Evolutionary conservation across 2,329 filamentous ascomycete genomes (phyloP), one percentile per base, ranked within the genome.

Genomic region (Fusarium sp.): DNA sequence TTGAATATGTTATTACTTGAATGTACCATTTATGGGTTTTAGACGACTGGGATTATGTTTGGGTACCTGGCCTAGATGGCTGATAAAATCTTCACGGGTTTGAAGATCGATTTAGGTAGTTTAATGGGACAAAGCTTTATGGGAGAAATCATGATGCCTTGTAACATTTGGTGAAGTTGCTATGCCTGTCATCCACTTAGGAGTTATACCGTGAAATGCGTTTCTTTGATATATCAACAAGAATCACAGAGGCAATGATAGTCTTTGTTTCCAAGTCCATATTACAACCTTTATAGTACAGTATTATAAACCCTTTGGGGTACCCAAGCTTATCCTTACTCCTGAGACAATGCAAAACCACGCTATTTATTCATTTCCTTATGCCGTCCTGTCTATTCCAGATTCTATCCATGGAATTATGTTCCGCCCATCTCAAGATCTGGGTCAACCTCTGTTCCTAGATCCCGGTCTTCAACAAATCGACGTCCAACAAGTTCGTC

Each of bases 401-500:
- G 16, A 30, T 38, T 51, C 26, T 16, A 42, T 42, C 30, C 28
- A 22, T 50, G 30, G 22, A 36, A 33, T 60, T 53, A 74, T 44
- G 64, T 60, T 16, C 75, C 78, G 26, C 73, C 78, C 82, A 85
- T 85, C 59, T 81, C 82, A 76, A 92, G 75, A 72, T 93, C 92
- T 35, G 89, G 88, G 82, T 99, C 96, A 28, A 95, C 81, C 76
- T 92, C 90, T 0, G 88, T 91, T 4, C 95, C 95, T 64, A 99
- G 80, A 82, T 98, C 93, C 45, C 86, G 84, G 9, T 95, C 91
- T 78, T 97, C 94, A 41, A 98, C 81, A 78, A 98, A 98, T 26
- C 78, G 85, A 53, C 92, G 87, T 0, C 91, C 94, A 39, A 85
- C 81, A 13, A 99, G 81, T 61, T 89, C 88, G 16, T 94, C 91